Conservation (phyloP, 176 grass and related monocot genomes). For the Alloteropsis semialata region DNA sequence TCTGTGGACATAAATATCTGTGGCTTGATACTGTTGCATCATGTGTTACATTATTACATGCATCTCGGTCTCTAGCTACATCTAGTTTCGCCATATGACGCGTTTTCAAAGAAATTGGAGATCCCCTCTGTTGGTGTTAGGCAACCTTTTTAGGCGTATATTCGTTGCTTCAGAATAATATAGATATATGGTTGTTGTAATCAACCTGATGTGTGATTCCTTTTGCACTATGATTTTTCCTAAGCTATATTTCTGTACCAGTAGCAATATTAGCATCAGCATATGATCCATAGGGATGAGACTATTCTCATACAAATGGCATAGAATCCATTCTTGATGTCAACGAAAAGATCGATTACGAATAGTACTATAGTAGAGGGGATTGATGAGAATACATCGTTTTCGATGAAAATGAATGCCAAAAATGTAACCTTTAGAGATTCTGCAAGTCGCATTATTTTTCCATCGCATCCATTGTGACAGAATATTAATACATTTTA, state of each 20-base stretch:
- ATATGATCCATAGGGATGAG: conserved; percentile 17
- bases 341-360: neutral
- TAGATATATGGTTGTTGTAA: neutral
- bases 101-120: neutral
- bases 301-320: conserved; percentile 8
- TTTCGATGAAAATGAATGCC: neutral
- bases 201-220: neutral
- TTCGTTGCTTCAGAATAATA: neutral
- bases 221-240: neutral
- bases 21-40: neutral
- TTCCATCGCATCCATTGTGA: neutral
- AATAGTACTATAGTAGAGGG: neutral
- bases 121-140: neutral
- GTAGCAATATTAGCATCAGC: conserved; percentile 4
- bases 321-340: conserved; percentile 10
- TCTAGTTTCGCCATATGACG: neutral
- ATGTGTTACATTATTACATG: neutral
- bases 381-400: neutral
- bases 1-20: neutral
- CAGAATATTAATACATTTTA: neutral
- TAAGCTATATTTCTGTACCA: neutral
- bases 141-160: neutral
- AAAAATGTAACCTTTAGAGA: neutral
- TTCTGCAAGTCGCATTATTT: neutral
- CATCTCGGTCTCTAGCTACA: neutral